Conservation (phyloP, 106 monocot genomes). For the Dioscorea alata region DNA sequence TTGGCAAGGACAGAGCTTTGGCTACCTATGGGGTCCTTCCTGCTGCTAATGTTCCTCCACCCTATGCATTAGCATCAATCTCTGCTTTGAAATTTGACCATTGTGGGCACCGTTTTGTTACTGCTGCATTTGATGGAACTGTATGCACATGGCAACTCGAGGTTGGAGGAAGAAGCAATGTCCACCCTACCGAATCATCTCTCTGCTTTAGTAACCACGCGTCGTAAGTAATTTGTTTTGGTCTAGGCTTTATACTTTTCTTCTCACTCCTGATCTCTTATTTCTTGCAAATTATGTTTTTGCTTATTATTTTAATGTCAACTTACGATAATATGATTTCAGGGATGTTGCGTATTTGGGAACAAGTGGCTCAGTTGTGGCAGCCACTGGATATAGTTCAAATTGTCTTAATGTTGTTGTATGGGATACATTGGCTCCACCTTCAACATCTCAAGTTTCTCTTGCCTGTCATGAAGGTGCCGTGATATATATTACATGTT, state of each 20-base stretch:
- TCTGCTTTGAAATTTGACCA: slow-evolving; percentile 76
- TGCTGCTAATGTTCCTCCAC: slow-evolving; percentile 64
- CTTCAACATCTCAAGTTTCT: no score
- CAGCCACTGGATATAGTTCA: slow-evolving; percentile 77
- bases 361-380: slow-evolving; percentile 84
- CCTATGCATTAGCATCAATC: slow-evolving; percentile 75
- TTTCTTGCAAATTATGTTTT: neutral
- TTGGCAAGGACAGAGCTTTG: slow-evolving; percentile 79
- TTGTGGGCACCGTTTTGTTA: slow-evolving; percentile 91
- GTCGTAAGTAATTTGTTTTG: slow-evolving; percentile 45
- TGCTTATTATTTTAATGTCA: no score
- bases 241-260: neutral
- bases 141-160: slow-evolving; percentile 95
- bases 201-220: slow-evolving; percentile 80
- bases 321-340: slow-evolving; percentile 8
- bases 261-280: neutral
- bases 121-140: slow-evolving; percentile 83
- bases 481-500: no score
- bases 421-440: no score
- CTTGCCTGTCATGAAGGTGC: no score
- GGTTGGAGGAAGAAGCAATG: slow-evolving; percentile 86
- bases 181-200: slow-evolving; percentile 73
- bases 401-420: slow-evolving; percentile 76
- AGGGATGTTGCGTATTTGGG: slow-evolving; percentile 78
- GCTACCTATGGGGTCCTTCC: slow-evolving; percentile 93